Base-by-base conservation (phyloP, 1,139 yeast genomes). In the Lodderomyces theae region DNA sequence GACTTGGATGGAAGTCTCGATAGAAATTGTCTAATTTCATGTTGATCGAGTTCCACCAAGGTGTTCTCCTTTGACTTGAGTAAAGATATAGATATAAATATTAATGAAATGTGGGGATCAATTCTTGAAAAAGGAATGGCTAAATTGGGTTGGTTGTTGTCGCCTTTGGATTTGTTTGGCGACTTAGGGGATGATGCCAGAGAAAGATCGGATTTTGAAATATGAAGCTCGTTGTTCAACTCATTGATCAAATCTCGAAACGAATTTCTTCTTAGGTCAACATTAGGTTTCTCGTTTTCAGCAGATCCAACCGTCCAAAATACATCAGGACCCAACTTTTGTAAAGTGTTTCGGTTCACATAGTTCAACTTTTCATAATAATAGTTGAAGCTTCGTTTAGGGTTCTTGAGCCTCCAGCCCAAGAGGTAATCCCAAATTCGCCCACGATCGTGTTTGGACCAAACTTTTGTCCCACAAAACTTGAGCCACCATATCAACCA, bases 401-500 rank as follows among this genome's bases (percentile, higher is more conserved):
- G 59, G 46, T 66, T 69, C 43, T 66, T 64, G 40, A 74, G 67
- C 52, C 95, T 74, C 82, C 92, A 88, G 2, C 96, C 96, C 28
- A 90, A 61, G 42, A 89, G 63, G 51, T 81, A 65, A 64, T 90
- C 97, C 97, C 97, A 90, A 13, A 88, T 72, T 47, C 96, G 72
- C 3, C 94, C 96, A 41, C 96, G 66, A 60, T 88, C 96, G 47
- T 74, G 73, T 47, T 83, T 74, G 40, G 90, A 83, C 79, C 95
- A 82, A 7, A 85, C 90, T 60, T 86, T 86, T 10, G 94, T 78
- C n/a, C 97, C 97, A 55, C 87, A 79, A 73, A 87, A 89, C 56
- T 89, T 87, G 49, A 89, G 69, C 97, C 97, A 90, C 95, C 96
- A 90, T 29, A 87, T 74, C 28, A 89, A 68, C 97, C 97, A 90